These are phyloP conservation scores for Rhazya stricta DNA, from an alignment of 257 asterid species.

Conservation along the genomic window DNA sequence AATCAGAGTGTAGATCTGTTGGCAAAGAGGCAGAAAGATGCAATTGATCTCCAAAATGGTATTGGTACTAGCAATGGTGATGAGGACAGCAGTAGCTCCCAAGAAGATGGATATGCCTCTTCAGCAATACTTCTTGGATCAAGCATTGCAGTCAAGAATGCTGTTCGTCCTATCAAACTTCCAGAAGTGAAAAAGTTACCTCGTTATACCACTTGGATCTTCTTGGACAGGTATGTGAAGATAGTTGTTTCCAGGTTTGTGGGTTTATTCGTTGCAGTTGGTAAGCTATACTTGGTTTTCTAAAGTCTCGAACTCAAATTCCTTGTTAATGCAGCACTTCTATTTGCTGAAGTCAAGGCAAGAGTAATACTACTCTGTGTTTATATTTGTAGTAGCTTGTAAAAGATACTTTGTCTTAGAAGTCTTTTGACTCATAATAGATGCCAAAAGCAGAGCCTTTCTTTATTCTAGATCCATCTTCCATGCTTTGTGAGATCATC, in stretches of 20 bases:
- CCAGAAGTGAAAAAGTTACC: conserved; percentile 65
- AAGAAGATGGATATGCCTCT: conserved; percentile 85
- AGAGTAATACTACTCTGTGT: neutral
- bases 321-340: neutral
- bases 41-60: conserved; percentile 72
- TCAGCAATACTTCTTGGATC: conserved; percentile 84
- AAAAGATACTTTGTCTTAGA: neutral
- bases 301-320: neutral
- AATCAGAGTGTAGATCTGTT: conserved; percentile 58
- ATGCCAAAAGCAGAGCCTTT: neutral
- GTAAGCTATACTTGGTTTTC: neutral
- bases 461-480: neutral
- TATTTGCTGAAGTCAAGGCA: neutral
- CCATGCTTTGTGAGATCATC: neutral
- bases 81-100: conserved; percentile 59
- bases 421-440: neutral
- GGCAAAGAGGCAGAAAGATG: conserved; percentile 87
- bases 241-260: neutral
- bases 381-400: neutral
- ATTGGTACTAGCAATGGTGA: conserved; percentile 58
- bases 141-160: conserved; percentile 83
- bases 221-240: conserved; percentile 71
- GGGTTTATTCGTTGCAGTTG: neutral
- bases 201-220: conserved; percentile 80
- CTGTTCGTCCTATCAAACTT: conserved; percentile 77